A percentile compares a stretch with the other conserved stretches of the same genome.
These are phyloP conservation scores for Aureobasidium musti DNA, from an alignment of 2,329 filamentous ascomycete genomes.

Conservation along the genomic window DNA sequence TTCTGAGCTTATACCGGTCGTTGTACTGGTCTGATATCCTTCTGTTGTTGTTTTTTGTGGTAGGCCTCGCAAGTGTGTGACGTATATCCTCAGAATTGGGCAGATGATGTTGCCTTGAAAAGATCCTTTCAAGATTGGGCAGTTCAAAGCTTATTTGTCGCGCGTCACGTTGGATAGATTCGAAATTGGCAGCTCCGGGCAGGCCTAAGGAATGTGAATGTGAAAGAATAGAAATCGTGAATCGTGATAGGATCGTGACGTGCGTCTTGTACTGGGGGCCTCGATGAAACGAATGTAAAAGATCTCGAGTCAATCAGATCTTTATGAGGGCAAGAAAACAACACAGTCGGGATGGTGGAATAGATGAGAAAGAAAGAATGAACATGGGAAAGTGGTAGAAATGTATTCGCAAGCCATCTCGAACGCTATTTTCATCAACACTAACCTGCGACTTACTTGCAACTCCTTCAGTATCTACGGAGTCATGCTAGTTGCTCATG, in stretches of 20 bases:
- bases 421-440: not conserved
- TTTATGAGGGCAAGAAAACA: not conserved
- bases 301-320: conserved; percentile 4
- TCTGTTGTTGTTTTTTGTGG: not conserved
- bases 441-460: conserved; percentile 11
- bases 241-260: not conserved
- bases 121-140: not conserved
- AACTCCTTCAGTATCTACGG: not conserved
- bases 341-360: not conserved
- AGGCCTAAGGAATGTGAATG: conserved; percentile 24
- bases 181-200: not conserved
- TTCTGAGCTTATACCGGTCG: not conserved
- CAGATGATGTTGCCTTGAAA: not conserved
- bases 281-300: conserved; percentile 3
- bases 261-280: not conserved
- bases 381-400: not conserved
- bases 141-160: not conserved
- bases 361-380: not conserved
- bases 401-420: not conserved
- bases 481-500: conserved; percentile 10
- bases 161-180: not conserved
- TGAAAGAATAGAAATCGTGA: not conserved
- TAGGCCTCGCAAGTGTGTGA: not conserved
- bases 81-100: not conserved
- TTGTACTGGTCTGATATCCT: not conserved